Evolutionary conservation across 2,329 filamentous ascomycete species (phyloP).

Genomic region (Cyclaneusma minus): DNA sequence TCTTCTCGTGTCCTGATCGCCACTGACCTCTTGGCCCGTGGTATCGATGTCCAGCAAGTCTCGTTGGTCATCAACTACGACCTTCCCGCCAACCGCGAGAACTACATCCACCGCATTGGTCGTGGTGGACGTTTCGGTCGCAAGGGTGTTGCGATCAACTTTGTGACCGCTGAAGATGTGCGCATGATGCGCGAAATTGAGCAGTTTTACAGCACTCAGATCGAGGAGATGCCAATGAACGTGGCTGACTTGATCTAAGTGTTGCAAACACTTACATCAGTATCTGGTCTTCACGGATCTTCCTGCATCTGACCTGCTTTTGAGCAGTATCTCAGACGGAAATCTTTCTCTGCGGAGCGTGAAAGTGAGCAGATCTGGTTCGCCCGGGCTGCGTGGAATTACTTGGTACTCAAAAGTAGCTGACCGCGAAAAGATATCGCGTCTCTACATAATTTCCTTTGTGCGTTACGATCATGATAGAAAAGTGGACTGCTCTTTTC

Average conservation of each 20-base stretch:
- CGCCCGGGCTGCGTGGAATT: conserved; percentile 17
- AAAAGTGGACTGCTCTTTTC: too few relatives aligned
- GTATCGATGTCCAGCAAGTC: conserved; percentile 99
- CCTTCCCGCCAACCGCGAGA: conserved; percentile 95
- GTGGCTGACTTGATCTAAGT: conserved; percentile 60
- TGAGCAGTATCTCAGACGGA: conserved; percentile 1
- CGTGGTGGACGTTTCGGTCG: conserved; percentile 98
- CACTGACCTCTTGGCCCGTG: conserved; percentile 93
- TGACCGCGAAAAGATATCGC: too few relatives aligned
- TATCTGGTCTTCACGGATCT: conserved; percentile 7
- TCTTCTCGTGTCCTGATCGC: conserved; percentile 97
- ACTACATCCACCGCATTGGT: conserved; percentile 99
- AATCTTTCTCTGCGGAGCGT: conserved; percentile 13
- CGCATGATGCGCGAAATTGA: conserved; percentile 99
- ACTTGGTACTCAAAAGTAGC: neutral
- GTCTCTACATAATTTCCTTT: too few relatives aligned
- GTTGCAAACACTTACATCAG: conserved; percentile 8
- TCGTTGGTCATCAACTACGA: conserved; percentile 99
- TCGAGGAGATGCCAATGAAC: conserved; percentile 99
- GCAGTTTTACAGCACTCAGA: conserved; percentile 99
- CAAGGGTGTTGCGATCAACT: conserved; percentile 99
- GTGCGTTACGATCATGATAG: too few relatives aligned
- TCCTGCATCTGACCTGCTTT: neutral
- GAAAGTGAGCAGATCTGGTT: conserved; percentile 21
- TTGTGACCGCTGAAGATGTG: conserved; percentile 96